Percentiles rank a stretch among this genome's conserved stretches.
Evolutionary conservation across 371 early-diverging fungal species (phyloP).

Genomic region (Zychaea mexicana): DNA sequence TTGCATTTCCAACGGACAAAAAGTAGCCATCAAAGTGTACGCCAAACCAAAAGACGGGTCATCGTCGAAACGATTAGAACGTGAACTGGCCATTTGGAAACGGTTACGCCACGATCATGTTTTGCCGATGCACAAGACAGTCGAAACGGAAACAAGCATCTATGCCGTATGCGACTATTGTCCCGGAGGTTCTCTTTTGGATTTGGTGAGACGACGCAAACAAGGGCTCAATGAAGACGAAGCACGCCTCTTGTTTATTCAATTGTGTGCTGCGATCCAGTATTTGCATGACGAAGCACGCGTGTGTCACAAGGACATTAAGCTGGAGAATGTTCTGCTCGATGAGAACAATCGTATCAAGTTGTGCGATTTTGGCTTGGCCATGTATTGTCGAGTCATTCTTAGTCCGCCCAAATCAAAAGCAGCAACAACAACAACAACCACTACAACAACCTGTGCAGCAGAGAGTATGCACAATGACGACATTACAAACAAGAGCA

Average conservation of each 20-base stretch:
- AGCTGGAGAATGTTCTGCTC: constrained; percentile 89
- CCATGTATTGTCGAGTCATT: constrained; percentile 32
- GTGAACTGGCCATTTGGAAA: constrained; percentile 74
- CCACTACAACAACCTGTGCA: no score
- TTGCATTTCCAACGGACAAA: constrained; percentile 28
- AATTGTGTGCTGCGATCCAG: constrained; percentile 70
- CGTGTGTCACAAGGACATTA: constrained; percentile 91
- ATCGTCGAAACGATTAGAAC: constrained; percentile 32
- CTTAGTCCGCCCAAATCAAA: neutral
- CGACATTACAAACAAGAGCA: neutral
- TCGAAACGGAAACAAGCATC: constrained; percentile 64
- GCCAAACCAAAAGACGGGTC: constrained; percentile 17
- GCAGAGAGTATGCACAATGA: neutral
- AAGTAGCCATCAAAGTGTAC: constrained; percentile 61
- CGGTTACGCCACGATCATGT: constrained; percentile 71
- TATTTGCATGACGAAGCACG: constrained; percentile 79
- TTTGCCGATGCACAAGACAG: constrained; percentile 59
- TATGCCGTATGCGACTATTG: constrained; percentile 76
- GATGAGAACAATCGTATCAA: constrained; percentile 59
- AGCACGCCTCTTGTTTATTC: constrained; percentile 62
- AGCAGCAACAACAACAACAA: neutral
- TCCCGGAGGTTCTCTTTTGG: constrained; percentile 56
- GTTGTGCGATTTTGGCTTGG: constrained; percentile 90
- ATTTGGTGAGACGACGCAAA: constrained; percentile 18
- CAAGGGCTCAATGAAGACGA: constrained; percentile 38